phyloP scores from a whole-genome alignment of 345 rosid genomes.

The Eucalyptus microcorys region DNA sequence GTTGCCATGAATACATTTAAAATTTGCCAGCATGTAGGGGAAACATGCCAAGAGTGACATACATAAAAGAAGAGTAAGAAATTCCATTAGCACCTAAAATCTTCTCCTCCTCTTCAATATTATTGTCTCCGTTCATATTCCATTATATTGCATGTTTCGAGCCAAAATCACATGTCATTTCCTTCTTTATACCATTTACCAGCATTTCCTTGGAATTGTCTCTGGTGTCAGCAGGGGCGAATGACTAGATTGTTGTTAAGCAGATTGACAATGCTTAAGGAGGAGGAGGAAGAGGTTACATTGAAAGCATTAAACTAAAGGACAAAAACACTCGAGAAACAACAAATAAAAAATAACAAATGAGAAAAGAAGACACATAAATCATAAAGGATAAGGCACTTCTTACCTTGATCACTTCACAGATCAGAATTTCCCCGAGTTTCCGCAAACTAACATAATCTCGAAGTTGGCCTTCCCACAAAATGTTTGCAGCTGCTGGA shows the following conservation, averaged over 20 bases:
- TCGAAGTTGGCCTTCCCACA: conserved; percentile 88
- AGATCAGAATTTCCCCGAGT: conserved; percentile 73
- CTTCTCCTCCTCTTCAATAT: too few species aligned
- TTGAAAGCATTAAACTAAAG: neutral
- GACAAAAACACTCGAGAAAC: neutral
- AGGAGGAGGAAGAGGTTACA: neutral
- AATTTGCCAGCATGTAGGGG: neutral
- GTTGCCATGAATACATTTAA: neutral
- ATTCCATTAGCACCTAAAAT: neutral
- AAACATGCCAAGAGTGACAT: neutral
- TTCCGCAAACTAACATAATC: conserved; percentile 73
- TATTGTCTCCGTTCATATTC: too few species aligned
- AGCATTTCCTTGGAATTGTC: neutral
- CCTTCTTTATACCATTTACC: neutral
- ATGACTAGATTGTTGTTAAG: neutral
- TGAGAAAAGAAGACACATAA: neutral
- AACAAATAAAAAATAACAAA: neutral
- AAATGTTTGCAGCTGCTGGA: conserved; percentile 82
- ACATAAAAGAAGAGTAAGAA: neutral
- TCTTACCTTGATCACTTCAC: conserved; percentile 82
- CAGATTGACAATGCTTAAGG: neutral
- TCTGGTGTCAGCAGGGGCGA: neutral
- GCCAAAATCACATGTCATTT: too few species aligned
- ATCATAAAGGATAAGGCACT: too few species aligned
- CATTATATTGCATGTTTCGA: too few species aligned